phyloP scores from a whole-genome alignment of 495 filamentous ascomycete species.

The Chaetomidium leptoderma region DNA sequence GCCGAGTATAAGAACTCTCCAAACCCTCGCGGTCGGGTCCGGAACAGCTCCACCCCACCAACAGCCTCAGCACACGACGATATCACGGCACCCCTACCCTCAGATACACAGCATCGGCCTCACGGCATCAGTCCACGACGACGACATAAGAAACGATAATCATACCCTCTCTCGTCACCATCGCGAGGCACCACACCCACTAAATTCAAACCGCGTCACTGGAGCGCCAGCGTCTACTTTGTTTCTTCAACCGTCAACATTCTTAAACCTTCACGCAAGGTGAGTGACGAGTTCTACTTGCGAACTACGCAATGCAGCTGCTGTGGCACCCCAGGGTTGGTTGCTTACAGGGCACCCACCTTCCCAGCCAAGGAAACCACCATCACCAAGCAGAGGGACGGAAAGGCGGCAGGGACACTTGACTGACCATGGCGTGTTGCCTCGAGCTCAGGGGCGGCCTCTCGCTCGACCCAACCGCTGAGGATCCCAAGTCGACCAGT shows the following conservation, averaged over 20 bases:
- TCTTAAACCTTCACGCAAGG: neutral
- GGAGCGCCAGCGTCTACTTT: neutral
- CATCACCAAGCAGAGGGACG: too few species aligned
- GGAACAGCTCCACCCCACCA: slow-evolving; percentile 1
- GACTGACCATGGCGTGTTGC: too few species aligned
- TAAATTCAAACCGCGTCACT: slow-evolving; percentile 5
- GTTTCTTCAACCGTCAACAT: neutral
- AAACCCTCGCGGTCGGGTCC: neutral
- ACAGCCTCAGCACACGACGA: neutral
- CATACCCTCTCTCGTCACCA: neutral
- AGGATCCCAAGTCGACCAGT: too few species aligned
- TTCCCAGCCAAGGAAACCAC: too few species aligned
- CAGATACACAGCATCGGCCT: neutral
- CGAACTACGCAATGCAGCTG: neutral
- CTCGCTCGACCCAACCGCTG: too few species aligned
- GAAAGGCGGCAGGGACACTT: too few species aligned
- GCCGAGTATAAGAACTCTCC: slow-evolving; percentile 11
- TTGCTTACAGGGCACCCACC: too few species aligned
- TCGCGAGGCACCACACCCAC: neutral
- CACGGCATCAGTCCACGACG: neutral
- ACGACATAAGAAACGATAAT: neutral
- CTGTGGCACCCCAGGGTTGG: slow-evolving; percentile 5
- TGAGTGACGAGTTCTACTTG: neutral
- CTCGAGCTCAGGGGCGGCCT: too few species aligned
- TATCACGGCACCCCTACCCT: neutral